A percentile compares a stretch with the other conserved stretches of the same genome.
phyloP scores from a whole-genome alignment of 164 flowering plant species.

The Stephania yunnanensis region DNA sequence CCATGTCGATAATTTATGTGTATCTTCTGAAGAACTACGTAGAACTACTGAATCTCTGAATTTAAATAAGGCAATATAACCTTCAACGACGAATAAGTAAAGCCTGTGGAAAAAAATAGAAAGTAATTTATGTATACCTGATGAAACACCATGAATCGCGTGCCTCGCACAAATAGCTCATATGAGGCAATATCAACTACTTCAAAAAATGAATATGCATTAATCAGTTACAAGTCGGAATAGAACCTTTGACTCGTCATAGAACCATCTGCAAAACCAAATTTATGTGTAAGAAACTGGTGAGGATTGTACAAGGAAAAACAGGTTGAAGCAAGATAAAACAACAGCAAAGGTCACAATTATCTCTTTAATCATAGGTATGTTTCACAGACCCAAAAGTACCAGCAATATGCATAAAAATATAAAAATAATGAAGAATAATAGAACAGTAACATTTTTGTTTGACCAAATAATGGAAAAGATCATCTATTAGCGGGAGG shows the following conservation, averaged over 20 bases:
- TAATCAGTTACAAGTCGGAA: constrained; percentile 31
- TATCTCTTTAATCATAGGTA: not conserved
- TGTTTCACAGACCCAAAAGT: not conserved
- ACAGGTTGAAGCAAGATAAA: not conserved
- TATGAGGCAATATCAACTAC: constrained; percentile 2
- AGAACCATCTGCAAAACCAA: constrained; percentile 43
- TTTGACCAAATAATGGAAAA: not conserved
- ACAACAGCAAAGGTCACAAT: not conserved
- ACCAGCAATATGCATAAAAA: not conserved
- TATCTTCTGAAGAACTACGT: no score
- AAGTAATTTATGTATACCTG: not conserved
- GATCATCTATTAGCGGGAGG: not conserved
- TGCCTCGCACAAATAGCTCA: not conserved
- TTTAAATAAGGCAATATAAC: not conserved
- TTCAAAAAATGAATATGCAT: constrained; percentile 5
- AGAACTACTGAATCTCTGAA: not conserved
- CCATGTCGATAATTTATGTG: not conserved
- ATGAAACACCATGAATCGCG: not conserved
- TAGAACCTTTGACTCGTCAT: constrained; percentile 37
- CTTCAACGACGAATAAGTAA: not conserved
- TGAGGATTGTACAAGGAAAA: not conserved
- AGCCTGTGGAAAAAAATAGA: not conserved
- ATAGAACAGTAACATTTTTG: not conserved
- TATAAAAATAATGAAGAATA: no score
- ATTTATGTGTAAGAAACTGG: not conserved